These are phyloP conservation scores for Capsicum rhomboideum DNA, from an alignment of 257 asterid genomes.

Conservation along the genomic window DNA sequence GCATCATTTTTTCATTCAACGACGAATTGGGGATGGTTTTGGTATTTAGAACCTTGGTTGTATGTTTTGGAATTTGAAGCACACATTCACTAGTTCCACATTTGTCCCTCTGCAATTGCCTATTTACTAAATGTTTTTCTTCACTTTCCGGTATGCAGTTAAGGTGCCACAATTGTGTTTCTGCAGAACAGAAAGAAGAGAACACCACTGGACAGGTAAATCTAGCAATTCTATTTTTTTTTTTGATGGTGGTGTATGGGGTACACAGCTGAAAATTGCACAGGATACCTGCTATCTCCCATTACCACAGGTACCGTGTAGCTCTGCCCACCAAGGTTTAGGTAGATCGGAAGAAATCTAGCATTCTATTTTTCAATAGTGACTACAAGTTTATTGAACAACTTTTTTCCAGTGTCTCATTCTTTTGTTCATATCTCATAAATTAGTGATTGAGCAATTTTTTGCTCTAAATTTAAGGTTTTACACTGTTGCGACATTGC, in stretches of 20 bases:
- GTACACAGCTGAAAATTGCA: too few species aligned
- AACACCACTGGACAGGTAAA: background rate
- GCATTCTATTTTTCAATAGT: background rate
- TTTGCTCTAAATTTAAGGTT: background rate
- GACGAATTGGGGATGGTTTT: background rate
- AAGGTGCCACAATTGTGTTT: background rate
- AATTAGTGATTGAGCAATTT: background rate
- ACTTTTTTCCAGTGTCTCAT: background rate
- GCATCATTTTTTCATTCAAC: background rate
- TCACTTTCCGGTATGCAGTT: background rate
- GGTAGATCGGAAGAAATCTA: background rate
- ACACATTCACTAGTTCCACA: background rate
- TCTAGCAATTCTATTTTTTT: background rate
- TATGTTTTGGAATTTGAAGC: background rate
- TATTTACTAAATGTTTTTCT: background rate
- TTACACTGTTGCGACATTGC: background rate
- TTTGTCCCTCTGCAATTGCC: background rate
- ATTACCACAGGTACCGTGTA: too few species aligned
- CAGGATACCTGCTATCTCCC: too few species aligned
- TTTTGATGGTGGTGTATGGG: too few species aligned
- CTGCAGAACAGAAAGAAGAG: background rate
- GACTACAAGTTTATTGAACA: background rate
- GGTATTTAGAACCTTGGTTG: background rate
- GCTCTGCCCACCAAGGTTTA: too few species aligned
- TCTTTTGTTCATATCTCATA: too few species aligned